Conservation (phyloP, 192 early-diverging fungal genomes). For the Paraglomus brasilianum region DNA sequence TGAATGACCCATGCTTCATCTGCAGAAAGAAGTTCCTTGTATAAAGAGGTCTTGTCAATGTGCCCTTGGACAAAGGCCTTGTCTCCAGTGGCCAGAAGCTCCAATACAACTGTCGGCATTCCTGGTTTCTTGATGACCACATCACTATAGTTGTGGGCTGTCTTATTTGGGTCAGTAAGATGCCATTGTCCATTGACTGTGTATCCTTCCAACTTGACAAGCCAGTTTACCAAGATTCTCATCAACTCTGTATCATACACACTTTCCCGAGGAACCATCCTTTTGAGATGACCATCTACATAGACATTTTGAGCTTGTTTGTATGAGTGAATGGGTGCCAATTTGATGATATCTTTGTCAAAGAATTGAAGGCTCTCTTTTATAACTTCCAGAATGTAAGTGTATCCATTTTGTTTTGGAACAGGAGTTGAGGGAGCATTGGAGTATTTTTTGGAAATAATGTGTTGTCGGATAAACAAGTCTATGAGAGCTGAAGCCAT, state of each 20-base stretch:
- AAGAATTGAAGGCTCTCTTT: slow-evolving; percentile 11
- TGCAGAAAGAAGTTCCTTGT: too few relatives aligned
- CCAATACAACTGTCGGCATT: too few relatives aligned
- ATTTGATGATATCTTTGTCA: neutral
- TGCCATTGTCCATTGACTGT: slow-evolving; percentile 9
- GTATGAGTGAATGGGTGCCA: slow-evolving; percentile 19
- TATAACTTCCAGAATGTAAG: slow-evolving; percentile 14
- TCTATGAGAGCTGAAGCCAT: slow-evolving; percentile 16
- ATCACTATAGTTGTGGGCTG: too few relatives aligned
- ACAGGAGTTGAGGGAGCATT: neutral
- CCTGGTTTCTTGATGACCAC: too few relatives aligned
- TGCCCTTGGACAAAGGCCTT: too few relatives aligned
- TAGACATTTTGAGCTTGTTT: slow-evolving; percentile 1
- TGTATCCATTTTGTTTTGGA: slow-evolving; percentile 1
- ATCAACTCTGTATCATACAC: slow-evolving; percentile 29
- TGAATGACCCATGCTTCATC: too few relatives aligned
- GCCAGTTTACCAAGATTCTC: slow-evolving; percentile 16
- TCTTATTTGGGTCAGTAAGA: too few relatives aligned
- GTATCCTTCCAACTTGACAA: neutral
- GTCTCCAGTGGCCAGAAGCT: too few relatives aligned
- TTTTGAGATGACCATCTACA: neutral
- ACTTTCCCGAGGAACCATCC: slow-evolving; percentile 16
- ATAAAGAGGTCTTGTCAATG: too few relatives aligned
- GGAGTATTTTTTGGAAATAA: neutral
- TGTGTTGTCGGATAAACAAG: slow-evolving; percentile 1